Conservation (phyloP, 1,284 basidiomycete species). For the Apiotrichum veenhuisii region DNA sequence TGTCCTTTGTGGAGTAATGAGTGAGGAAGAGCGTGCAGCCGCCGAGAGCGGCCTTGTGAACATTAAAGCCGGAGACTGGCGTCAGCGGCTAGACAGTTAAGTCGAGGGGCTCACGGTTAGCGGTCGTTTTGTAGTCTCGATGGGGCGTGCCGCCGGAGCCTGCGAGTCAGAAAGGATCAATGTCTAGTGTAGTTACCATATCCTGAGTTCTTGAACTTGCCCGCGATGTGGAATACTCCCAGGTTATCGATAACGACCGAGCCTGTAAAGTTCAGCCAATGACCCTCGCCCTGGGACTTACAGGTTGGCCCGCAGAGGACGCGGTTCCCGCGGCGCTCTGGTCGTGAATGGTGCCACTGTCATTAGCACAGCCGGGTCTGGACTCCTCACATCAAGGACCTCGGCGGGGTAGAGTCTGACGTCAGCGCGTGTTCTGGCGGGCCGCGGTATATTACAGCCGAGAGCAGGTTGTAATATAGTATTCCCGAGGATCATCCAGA, state of each 20-base stretch:
- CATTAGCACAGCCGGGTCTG: neutral
- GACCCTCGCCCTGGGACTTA: slow-evolving; percentile 14
- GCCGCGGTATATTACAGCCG: no score
- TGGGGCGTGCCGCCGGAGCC: slow-evolving; percentile 76
- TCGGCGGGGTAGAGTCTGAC: slow-evolving; percentile 62
- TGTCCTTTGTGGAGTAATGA: slow-evolving; percentile 57
- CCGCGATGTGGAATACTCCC: slow-evolving; percentile 59
- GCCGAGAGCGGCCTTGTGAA: slow-evolving; percentile 65
- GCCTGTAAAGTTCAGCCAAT: slow-evolving; percentile 21
- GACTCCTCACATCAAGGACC: slow-evolving; percentile 57
- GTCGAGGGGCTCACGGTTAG: slow-evolving; percentile 1
- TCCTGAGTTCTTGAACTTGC: slow-evolving; percentile 84
- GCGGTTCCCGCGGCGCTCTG: slow-evolving; percentile 59
- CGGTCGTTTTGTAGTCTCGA: slow-evolving; percentile 59
- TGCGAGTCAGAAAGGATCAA: slow-evolving; percentile 29
- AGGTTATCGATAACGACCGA: slow-evolving; percentile 80
- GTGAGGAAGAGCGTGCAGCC: slow-evolving; percentile 86
- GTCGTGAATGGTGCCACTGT: slow-evolving; percentile 69
- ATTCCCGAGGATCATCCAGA: no score
- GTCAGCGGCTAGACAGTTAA: neutral
- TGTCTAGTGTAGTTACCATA: slow-evolving; percentile 59
- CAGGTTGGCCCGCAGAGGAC: slow-evolving; percentile 77
- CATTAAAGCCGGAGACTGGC: slow-evolving; percentile 63
- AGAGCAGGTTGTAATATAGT: no score
- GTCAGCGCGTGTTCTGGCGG: no score